These are phyloP conservation scores for Ganoderma leucocontextum DNA, from an alignment of 1,284 basidiomycete species.

Conservation along the genomic window DNA sequence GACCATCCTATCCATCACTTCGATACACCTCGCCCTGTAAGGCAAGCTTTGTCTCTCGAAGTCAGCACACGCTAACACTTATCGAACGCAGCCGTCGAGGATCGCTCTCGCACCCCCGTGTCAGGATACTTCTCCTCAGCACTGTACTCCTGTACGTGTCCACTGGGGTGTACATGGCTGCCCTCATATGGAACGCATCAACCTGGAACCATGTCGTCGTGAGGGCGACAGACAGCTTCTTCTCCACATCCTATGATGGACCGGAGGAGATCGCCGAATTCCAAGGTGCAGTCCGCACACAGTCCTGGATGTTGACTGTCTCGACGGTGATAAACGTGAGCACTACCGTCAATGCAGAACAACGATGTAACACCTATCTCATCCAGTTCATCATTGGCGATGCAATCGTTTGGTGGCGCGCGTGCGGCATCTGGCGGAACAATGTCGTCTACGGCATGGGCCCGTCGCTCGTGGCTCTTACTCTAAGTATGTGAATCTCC, in stretches of 20 bases:
- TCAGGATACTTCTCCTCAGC: neutral
- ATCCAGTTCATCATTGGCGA: slow-evolving; percentile 1
- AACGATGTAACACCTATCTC: neutral
- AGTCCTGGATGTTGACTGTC: slow-evolving; percentile 1
- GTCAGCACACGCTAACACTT: neutral
- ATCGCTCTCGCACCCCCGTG: neutral
- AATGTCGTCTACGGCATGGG: neutral
- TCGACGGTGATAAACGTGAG: neutral
- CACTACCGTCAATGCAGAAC: neutral
- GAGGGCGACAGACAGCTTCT: neutral
- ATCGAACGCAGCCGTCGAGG: neutral
- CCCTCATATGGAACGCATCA: neutral
- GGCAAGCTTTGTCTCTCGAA: neutral
- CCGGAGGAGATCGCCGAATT: neutral
- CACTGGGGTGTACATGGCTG: neutral
- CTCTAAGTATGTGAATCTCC: neutral
- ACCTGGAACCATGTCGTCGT: neutral
- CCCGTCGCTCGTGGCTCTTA: neutral
- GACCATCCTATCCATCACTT: neutral
- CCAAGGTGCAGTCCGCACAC: neutral
- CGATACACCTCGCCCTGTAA: neutral
- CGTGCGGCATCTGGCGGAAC: neutral
- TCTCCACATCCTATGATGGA: neutral
- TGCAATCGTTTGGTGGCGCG: slow-evolving; percentile 5
- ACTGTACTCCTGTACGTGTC: neutral